phyloP scores from a whole-genome alignment of 192 early-diverging fungal genomes.

The Rhizoclosmatium sp. region DNA sequence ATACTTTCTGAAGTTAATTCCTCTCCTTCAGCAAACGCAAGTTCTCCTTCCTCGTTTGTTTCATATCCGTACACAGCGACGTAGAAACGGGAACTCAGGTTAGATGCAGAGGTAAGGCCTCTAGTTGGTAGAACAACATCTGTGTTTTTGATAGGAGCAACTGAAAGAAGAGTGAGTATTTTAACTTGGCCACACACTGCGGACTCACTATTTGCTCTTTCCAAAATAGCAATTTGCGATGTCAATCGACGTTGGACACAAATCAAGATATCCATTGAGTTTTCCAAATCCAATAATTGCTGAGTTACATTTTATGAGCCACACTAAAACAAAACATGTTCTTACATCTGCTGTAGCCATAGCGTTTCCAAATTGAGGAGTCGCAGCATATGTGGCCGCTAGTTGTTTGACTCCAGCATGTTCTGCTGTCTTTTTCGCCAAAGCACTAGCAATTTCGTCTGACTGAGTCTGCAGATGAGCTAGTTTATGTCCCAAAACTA shows the following conservation, averaged over 20 bases:
- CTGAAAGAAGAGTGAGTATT: neutral
- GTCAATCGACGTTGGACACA: constrained; percentile 32
- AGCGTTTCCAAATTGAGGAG: constrained; percentile 49
- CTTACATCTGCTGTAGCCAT: constrained; percentile 43
- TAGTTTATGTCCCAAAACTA: constrained; percentile 53
- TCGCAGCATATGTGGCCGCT: constrained; percentile 44
- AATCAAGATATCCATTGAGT: constrained; percentile 47
- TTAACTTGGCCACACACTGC: too few species aligned
- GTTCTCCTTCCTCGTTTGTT: constrained; percentile 45
- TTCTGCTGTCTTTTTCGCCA: constrained; percentile 49
- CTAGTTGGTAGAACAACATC: neutral
- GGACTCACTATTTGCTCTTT: constrained; percentile 35
- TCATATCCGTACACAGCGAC: constrained; percentile 52
- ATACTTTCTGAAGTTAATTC: constrained; percentile 39
- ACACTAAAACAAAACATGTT: neutral
- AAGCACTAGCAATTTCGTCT: constrained; percentile 32
- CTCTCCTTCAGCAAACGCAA: constrained; percentile 49
- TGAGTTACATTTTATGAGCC: constrained; percentile 1
- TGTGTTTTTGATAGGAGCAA: neutral
- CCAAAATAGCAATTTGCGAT: constrained; percentile 43
- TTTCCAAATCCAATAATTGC: constrained; percentile 54
- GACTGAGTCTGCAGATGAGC: constrained; percentile 37
- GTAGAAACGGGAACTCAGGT: constrained; percentile 21
- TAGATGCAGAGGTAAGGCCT: neutral
- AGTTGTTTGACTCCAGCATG: constrained; percentile 43